These are phyloP conservation scores for Lithocarpus polystachyus DNA, from an alignment of 306 rosid species.

Conservation along the genomic window DNA sequence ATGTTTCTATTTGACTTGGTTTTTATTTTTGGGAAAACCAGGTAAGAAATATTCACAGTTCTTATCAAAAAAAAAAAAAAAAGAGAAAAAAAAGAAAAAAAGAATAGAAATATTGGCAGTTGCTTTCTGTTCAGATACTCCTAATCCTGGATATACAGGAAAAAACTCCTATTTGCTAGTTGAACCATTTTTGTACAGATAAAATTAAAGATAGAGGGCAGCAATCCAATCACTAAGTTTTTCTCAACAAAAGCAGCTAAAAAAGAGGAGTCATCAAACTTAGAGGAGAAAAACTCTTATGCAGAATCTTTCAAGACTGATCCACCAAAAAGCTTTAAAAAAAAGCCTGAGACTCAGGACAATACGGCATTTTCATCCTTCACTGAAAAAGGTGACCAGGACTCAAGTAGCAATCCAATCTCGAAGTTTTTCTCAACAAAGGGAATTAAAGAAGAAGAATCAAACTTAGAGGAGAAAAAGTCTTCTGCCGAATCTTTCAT, in stretches of 20 bases:
- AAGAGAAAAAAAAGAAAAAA: too few species aligned
- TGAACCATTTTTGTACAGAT: constrained; percentile 46
- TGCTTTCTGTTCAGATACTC: background rate
- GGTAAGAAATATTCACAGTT: background rate
- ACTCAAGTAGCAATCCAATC: constrained; percentile 32
- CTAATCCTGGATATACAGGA: background rate
- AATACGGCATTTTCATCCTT: background rate
- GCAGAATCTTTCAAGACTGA: constrained; percentile 30
- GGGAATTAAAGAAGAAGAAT: constrained; percentile 41
- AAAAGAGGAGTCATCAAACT: constrained; percentile 21
- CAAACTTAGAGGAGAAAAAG: constrained; percentile 26
- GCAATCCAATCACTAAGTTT: constrained; percentile 57
- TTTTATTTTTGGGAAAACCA: background rate
- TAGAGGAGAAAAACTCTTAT: constrained; percentile 15
- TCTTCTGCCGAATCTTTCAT: constrained; percentile 17
- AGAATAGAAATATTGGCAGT: background rate
- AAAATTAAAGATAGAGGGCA: constrained; percentile 51
- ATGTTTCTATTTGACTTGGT: too few species aligned
- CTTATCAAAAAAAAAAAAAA: too few species aligned
- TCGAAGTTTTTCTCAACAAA: constrained; percentile 61
- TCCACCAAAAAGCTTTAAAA: constrained; percentile 19
- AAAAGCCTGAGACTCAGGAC: constrained; percentile 28
- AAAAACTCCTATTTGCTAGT: constrained; percentile 7
- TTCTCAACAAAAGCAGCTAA: constrained; percentile 48
- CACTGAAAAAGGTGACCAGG: constrained; percentile 28